Evolutionary conservation across 768 basidiomycete species (phyloP), one percentile per base, ranked within the genome.

Genomic region (Lactarius akahatsu): DNA sequence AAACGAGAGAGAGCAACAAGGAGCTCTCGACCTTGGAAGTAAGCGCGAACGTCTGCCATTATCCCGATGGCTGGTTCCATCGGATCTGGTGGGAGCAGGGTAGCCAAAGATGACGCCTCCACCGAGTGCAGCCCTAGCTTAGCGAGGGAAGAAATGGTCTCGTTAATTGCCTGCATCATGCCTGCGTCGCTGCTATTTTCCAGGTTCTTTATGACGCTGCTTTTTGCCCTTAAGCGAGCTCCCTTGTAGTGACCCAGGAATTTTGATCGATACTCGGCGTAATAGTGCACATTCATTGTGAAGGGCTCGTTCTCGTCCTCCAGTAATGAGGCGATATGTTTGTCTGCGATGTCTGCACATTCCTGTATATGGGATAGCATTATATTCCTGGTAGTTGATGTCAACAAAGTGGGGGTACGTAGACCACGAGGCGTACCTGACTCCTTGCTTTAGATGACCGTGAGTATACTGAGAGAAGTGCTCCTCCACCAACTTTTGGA

Each of bases 41-140:
- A 90, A 0, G 87, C 89, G 6, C 86, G 78, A 3, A 89, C 86
- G 58, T 86, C 82, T 0, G 88, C 86, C 89, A 91, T 91, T 69
- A 91, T 86, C 7, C 72, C 71, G 5, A 90, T 69, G 0, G 86
- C 86, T 0, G 82, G 78, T 45, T 86, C 85, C 80, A 81, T 83
- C 2, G 74, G 75, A 63, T 89, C 86, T 0, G 77, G 61, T 0
- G 82, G 81, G 9, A 86, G 76, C 0, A 89, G 71, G 67, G 80
- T 84, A 0, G 79, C 69, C 0, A 90, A 62, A 57, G 84, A 82
- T 4, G 75, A 75, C 0, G 77, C 71, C 30, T 76, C 74, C 40
- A 81, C 70, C 1, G 74, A 78, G 0, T 67, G 16, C 13, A 85
- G 71, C 0, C 83, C 84, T 4, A 82, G 68, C 62, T 77, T 76